Evolutionary conservation across 805 yeast species (phyloP).

Genomic region (Wickerhamomyces chambardii): DNA sequence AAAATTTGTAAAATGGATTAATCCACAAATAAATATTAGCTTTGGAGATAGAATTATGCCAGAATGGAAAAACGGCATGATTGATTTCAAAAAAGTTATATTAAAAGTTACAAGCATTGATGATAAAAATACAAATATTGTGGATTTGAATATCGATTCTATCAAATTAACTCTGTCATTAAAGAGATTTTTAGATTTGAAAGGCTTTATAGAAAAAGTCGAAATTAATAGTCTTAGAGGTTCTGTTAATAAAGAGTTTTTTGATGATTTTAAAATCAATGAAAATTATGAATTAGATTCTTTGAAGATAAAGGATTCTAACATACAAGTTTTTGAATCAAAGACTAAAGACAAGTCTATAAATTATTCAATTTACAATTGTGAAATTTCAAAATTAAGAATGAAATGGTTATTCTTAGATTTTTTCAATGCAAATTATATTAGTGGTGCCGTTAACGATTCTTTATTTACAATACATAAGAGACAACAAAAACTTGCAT

Average conservation of each 20-base stretch:
- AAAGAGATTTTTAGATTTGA: constrained; percentile 78
- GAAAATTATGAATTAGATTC: constrained; percentile 27
- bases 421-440: constrained; percentile 58
- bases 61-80: constrained; percentile 82
- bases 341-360: constrained; percentile 7
- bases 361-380: constrained; percentile 50
- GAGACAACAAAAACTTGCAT: constrained; percentile 50
- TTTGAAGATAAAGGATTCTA: constrained; percentile 43
- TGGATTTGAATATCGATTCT: constrained; percentile 73
- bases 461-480: constrained; percentile 73
- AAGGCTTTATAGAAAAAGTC: constrained; percentile 73
- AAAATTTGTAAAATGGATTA: constrained; percentile 56
- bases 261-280: constrained; percentile 40
- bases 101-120: constrained; percentile 55
- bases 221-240: constrained; percentile 83
- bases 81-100: constrained; percentile 71
- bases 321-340: constrained; percentile 25
- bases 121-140: constrained; percentile 41
- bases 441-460: constrained; percentile 68
- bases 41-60: constrained; percentile 91
- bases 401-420: constrained; percentile 53
- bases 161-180: constrained; percentile 74
- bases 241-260: constrained; percentile 27
- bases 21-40: constrained; percentile 69
- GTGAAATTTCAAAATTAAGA: constrained; percentile 55